phyloP scores from a whole-genome alignment of 495 filamentous ascomycete species.

The Neurospora sp. region DNA sequence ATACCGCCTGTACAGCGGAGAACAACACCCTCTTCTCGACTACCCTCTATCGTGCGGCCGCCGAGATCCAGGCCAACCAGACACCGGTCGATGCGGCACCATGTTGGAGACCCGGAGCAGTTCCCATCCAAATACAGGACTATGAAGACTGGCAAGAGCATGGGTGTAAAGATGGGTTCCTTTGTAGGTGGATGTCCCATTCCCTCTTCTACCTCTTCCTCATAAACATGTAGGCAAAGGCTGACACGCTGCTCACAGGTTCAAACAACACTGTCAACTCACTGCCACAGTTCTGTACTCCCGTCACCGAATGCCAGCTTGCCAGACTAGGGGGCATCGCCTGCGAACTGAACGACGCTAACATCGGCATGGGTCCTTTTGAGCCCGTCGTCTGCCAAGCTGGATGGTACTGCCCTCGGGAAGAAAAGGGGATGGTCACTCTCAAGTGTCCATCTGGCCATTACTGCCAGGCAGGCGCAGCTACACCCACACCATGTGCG shows the following conservation, averaged over 20 bases:
- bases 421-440: conserved; percentile 17
- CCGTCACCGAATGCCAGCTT: conserved; percentile 24
- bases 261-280: conserved; percentile 34
- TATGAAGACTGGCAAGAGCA: conserved; percentile 19
- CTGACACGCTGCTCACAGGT: conserved; percentile 19
- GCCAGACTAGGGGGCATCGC: conserved; percentile 22
- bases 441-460: conserved; percentile 30
- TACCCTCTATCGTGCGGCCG: conserved; percentile 17
- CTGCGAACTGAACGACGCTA: conserved; percentile 21
- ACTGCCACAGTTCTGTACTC: conserved; percentile 37
- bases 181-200: conserved; percentile 20
- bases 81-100: conserved; percentile 17
- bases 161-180: conserved; percentile 30
- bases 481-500: conserved; percentile 30
- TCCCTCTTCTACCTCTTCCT: background rate
- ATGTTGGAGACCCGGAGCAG: conserved; percentile 24
- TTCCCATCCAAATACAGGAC: conserved; percentile 27
- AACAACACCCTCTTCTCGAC: conserved; percentile 23
- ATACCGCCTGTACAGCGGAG: conserved; percentile 22
- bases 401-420: conserved; percentile 31
- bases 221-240: background rate
- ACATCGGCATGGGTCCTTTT: conserved; percentile 27
- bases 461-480: conserved; percentile 35
- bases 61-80: conserved; percentile 4
- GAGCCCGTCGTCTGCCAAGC: conserved; percentile 36